Evolutionary conservation across 352 stramenopile genomes (phyloP).

Genomic region (Pseudoperonospora humuli): DNA sequence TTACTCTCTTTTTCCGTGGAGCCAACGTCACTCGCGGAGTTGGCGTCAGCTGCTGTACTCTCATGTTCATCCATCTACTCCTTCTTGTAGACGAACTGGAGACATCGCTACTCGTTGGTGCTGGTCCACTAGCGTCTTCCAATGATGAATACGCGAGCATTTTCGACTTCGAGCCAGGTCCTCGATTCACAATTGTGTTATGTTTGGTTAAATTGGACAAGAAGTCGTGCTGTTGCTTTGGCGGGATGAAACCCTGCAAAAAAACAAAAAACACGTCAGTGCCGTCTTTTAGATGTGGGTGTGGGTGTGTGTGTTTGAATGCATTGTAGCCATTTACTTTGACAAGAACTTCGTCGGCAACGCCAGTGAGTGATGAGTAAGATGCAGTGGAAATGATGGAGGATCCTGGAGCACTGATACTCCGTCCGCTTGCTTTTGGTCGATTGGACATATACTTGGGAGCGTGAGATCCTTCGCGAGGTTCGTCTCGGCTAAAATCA

Average conservation of each 20-base stretch:
- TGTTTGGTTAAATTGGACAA: slow-evolving; percentile 7
- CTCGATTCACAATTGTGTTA: slow-evolving; percentile 20
- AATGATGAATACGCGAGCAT: slow-evolving; percentile 14
- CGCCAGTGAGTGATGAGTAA: not conserved
- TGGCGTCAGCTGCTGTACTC: not conserved
- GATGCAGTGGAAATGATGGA: slow-evolving; percentile 9
- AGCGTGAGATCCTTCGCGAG: not conserved
- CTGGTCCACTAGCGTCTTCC: slow-evolving; percentile 19
- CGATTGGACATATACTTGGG: slow-evolving; percentile 12
- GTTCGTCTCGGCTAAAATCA: slow-evolving; percentile 4
- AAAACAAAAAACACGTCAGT: slow-evolving; percentile 2
- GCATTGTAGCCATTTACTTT: slow-evolving; percentile 5
- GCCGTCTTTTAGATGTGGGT: not conserved
- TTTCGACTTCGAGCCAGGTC: not conserved
- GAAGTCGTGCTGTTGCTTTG: slow-evolving; percentile 20
- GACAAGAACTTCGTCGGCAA: slow-evolving; percentile 10
- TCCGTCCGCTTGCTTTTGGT: slow-evolving; percentile 19
- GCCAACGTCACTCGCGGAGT: slow-evolving; percentile 4
- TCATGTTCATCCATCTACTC: slow-evolving; percentile 19
- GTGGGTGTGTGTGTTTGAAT: too few species aligned
- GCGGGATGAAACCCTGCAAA: slow-evolving; percentile 19
- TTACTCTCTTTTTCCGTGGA: slow-evolving; percentile 3
- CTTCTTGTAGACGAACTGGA: slow-evolving; percentile 1
- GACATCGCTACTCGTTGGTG: slow-evolving; percentile 3
- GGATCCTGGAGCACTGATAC: slow-evolving; percentile 17